Base-by-base conservation (phyloP, 495 filamentous ascomycete species). In the Aspergillus affinis region DNA sequence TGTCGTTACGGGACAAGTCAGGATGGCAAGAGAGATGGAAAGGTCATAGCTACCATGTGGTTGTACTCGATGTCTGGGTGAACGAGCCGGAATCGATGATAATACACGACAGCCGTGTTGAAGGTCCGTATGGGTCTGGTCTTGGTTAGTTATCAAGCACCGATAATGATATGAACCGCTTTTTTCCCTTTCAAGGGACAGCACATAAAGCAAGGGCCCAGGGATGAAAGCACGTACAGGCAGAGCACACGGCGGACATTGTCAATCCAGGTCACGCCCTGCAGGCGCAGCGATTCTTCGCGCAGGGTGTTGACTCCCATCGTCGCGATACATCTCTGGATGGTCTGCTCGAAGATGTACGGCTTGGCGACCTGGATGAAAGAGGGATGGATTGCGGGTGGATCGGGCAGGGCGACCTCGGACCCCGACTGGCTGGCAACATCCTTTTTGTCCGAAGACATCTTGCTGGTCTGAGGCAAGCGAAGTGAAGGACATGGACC, bases 81-180 rank as follows among this genome's bases (percentile, higher is more conserved):
- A 6, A 86, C 78, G 36, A 97, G 80, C 20, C 92, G 88, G 68
- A 96, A 96, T 57, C 88, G 89, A 75, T 96, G 92, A 73, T 92
- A 96, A 65, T 94, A 94, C 13, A 86, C 84, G 48, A 85, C 86
- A 10, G 92, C 92, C 0, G 91, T 94, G 64, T 90, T 86, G 69
- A 88, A 96, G 5, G 92, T 96, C 49, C 87, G 86, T 30, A 94
- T 84, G 4, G 92, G 92, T 29, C 87, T 89, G 56, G 29, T n/a
- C 57, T 44, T n/a, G 4, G 54, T 56, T 26, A 56, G 54, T 19
- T 15, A 19, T 18, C 19, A 23, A 9, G 30, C 23, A 20, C 52
- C 9, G 12, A 10, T 13, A 4, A 41, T 41, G 36, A 41, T 10
- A 4, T 41, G 10, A 10, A 13, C 36, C 1, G 13, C 2, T 26